Evolutionary conservation across 768 basidiomycete genomes (phyloP), one percentile per base, ranked within the genome.

Genomic region (Collybia sordida): DNA sequence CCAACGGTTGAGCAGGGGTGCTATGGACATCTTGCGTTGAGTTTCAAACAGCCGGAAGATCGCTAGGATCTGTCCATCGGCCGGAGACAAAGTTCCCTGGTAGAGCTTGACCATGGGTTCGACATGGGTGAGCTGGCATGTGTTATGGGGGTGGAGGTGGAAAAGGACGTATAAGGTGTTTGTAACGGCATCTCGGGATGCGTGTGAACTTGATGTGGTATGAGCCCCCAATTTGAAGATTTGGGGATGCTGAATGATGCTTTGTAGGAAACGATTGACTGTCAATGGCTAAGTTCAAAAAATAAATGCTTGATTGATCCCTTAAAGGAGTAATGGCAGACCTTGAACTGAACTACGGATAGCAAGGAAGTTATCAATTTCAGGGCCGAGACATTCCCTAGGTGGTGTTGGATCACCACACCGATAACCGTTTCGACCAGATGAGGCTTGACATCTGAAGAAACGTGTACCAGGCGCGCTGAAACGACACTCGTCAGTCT

Each of bases 41-140:
- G 59, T 60, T 58, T 94, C 92, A 59, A 94, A 94, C 0, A 93
- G 70, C 28, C 79, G 79, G 71, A 95, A 87, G 47, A 97, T 79
- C 1, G 82, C 78, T 4, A 97, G 70, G 1, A 98, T 71, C 23
- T 72, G 70, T 22, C 78, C 73, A 62, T 98, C 95, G 1, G 86
- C 56, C 1, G 53, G 42, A 0, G 83, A 79, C n/a, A 89, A 63
- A 0, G 88, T 88, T 1, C 88, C 95, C 7, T 78, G 68, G 63
- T 98, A 98, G 1, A 93, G 69, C 17, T 69, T 71, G 38, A 89
- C 66, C 28, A 98, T 73, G 1, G 90, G 91, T 40, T 90, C 85
- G 38, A 95, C 69, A 55, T 95, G 91, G 3, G 81, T 86, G 8
- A 85, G 77, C 63, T 96, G 95, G 59, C 90, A 95, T 2, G 93